Evolutionary conservation across 1,284 basidiomycete genomes (phyloP), one percentile per base, ranked within the genome.

Genomic region (Schizophyllum amplum): DNA sequence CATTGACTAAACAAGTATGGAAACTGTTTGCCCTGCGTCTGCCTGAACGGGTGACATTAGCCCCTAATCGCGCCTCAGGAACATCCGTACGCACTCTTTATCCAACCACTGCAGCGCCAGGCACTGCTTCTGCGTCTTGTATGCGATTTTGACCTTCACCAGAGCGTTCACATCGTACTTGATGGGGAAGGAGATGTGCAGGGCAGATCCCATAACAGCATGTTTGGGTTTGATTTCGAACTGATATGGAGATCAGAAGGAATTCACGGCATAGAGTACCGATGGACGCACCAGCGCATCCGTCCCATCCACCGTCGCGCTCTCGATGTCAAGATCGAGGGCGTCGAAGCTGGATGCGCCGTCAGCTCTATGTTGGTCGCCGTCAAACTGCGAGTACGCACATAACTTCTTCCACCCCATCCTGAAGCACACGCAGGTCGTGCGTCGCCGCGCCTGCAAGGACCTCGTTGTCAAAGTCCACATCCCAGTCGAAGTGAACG

Each of bases 1-100:
- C 90, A 93, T 71, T 98, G 94, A 58, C 91, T 94, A 77, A 97
- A 98, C 42, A 98, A 75, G 74, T 91, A 98, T 0, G 93, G 90
- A 71, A 90, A 87, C 57, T 77, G 75, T 66, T 93, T 92, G 22
- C 90, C 90, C 60, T 93, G 90, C 0, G 95, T 98, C 72, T 98
- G 94, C 61, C 89, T 90, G 56, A 5, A 24, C n/a, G 21, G 22
- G 21, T 24, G 24, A 47, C 13, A 27, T 54, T 48, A 56, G 25
- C 15, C 1, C 22, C 13, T 53, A 47, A 24, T 47, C 52, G 47
- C 54, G 15, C 23, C 33, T 23, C 50, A 48, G 23, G 22, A 49
- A 33, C 47, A 4, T 13, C 27, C 59, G 9, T 7, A 70, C 81
- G 58, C 66, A 91, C 86, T 89, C 84, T 63, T 92, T 90, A 42